Conservation (phyloP, 805 yeast genomes). For the Kluyveromyces lactis region DNA sequence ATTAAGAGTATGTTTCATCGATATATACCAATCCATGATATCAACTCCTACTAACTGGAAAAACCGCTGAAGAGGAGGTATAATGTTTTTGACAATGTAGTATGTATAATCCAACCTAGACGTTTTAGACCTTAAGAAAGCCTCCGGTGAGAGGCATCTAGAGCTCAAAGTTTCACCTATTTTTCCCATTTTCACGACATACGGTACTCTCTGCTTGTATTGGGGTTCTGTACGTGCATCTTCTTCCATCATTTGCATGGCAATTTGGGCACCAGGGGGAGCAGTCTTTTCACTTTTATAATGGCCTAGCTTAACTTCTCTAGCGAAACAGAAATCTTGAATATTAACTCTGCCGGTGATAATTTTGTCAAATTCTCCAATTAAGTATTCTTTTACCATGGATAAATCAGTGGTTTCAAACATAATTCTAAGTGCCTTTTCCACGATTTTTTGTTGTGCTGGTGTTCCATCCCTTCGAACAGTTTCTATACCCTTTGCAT, state of each 20-base stretch:
- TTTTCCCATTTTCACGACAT: slow-evolving; percentile 60
- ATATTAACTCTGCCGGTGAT: slow-evolving; percentile 53
- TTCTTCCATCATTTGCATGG: slow-evolving; percentile 48
- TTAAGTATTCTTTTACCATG: slow-evolving; percentile 54
- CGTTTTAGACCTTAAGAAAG: slow-evolving; percentile 38
- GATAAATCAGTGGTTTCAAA: slow-evolving; percentile 72
- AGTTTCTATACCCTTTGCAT: slow-evolving; percentile 96
- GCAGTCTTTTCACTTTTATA: slow-evolving; percentile 64
- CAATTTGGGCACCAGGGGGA: slow-evolving; percentile 89
- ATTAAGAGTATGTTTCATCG: slow-evolving; percentile 42
- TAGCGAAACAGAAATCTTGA: slow-evolving; percentile 85
- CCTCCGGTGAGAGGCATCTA: slow-evolving; percentile 72
- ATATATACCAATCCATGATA: slow-evolving; percentile 65
- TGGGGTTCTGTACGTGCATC: slow-evolving; percentile 81
- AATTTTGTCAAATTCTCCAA: slow-evolving; percentile 59
- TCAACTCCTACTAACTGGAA: slow-evolving; percentile 80
- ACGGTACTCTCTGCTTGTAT: slow-evolving; percentile 81
- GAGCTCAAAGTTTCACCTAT: slow-evolving; percentile 56
- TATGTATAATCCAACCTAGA: slow-evolving; percentile 69
- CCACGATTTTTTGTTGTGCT: slow-evolving; percentile 79
- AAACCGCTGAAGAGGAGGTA: slow-evolving; percentile 84
- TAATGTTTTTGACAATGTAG: slow-evolving; percentile 71
- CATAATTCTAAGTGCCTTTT: slow-evolving; percentile 53
- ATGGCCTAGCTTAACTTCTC: slow-evolving; percentile 77
- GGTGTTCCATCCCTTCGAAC: slow-evolving; percentile 92